Percentiles rank a stretch among this genome's conserved stretches.
phyloP scores from a whole-genome alignment of 2,329 filamentous ascomycete species.

The Cryphonectria parasitica region DNA sequence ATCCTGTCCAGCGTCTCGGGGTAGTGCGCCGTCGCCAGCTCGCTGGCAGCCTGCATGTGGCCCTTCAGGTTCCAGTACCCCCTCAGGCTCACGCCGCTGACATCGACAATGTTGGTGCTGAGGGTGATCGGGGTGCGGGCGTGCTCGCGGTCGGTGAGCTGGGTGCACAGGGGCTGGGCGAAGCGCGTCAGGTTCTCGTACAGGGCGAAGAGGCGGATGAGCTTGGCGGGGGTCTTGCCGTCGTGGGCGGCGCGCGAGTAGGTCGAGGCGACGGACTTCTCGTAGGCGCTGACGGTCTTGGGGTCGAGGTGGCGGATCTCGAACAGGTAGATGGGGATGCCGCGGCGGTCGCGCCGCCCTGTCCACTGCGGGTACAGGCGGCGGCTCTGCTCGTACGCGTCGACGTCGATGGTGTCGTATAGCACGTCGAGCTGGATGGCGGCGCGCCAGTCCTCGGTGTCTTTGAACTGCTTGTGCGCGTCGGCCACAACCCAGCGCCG shows the following conservation, averaged over 20 bases:
- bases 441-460: conserved; percentile 85
- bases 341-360: conserved; percentile 79
- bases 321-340: conserved; percentile 90
- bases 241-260: conserved; percentile 60
- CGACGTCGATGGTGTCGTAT: conserved; percentile 84
- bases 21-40: conserved; percentile 89
- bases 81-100: conserved; percentile 82
- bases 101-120: conserved; percentile 94
- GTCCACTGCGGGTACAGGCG: conserved; percentile 94
- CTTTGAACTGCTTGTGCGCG: conserved; percentile 81
- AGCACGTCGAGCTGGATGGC: conserved; percentile 77
- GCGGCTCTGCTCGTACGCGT: conserved; percentile 80
- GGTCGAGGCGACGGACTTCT: conserved; percentile 64
- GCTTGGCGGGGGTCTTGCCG: conserved; percentile 70
- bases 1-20: conserved; percentile 89
- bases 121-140: conserved; percentile 86
- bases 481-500: conserved; percentile 79
- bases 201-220: conserved; percentile 85
- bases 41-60: conserved; percentile 92
- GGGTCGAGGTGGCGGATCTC: conserved; percentile 82
- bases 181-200: conserved; percentile 94
- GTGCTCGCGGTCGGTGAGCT: conserved; percentile 71
- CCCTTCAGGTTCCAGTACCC: conserved; percentile 95
- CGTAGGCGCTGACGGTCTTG: conserved; percentile 80
- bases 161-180: conserved; percentile 81